Evolutionary conservation across 2,329 filamentous ascomycete species (phyloP).

Genomic region (Trichoderma arundinaceum): DNA sequence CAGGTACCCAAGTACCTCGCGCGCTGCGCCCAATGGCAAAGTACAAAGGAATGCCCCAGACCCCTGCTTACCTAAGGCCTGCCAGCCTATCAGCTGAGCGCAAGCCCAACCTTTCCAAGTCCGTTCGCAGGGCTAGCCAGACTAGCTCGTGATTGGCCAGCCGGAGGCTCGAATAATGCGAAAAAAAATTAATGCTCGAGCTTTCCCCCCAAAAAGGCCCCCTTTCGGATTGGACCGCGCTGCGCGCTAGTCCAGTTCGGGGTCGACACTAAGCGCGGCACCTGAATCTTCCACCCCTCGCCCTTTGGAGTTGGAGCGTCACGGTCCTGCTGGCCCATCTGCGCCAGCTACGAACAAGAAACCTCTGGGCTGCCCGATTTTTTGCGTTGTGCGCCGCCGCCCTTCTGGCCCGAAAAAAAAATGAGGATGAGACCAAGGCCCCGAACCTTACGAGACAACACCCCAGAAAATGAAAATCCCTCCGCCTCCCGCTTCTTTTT

Average conservation of each 20-base stretch:
- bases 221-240: conserved; percentile 8
- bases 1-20: background rate
- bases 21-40: background rate
- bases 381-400: conserved; percentile 48
- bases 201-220: background rate
- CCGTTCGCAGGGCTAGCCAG: conserved; percentile 27
- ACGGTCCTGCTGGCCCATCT: conserved; percentile 35
- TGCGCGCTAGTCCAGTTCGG: conserved; percentile 9
- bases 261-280: conserved; percentile 28
- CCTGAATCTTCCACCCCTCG: conserved; percentile 31
- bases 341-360: conserved; percentile 32
- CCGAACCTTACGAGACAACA: conserved; percentile 48
- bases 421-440: conserved; percentile 50
- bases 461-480: conserved; percentile 43
- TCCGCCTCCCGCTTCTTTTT: conserved; percentile 41
- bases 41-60: background rate
- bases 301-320: conserved; percentile 35
- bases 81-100: background rate
- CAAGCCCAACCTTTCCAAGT: conserved; percentile 3
- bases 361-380: conserved; percentile 35
- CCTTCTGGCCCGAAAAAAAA: conserved; percentile 48
- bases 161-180: conserved; percentile 26
- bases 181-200: conserved; percentile 1
- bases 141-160: conserved; percentile 28
- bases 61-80: conserved; percentile 14